phyloP scores from a whole-genome alignment of 1,139 yeast species.

The Yamadazyma taylorii region DNA sequence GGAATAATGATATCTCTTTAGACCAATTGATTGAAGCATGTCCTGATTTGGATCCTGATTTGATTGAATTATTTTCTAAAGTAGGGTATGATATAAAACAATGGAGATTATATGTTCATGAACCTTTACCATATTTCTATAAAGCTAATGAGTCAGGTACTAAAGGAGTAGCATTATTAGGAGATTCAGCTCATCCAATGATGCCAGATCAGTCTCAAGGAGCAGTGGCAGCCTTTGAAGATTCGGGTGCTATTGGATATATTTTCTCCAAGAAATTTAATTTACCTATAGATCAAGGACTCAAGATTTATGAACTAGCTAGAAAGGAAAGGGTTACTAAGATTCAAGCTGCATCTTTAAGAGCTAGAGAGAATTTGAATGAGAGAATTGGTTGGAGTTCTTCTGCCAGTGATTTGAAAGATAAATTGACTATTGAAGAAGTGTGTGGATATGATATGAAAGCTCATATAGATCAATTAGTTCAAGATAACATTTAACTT shows the following conservation, averaged over 20 bases:
- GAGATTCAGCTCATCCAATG: constrained; percentile 43
- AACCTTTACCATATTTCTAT: constrained; percentile 25
- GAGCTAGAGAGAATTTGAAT: constrained; percentile 29
- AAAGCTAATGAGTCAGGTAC: constrained; percentile 19
- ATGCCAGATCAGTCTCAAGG: constrained; percentile 43
- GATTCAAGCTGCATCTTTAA: constrained; percentile 27
- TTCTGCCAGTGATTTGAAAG: constrained; percentile 15
- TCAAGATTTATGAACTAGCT: constrained; percentile 22
- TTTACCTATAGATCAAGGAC: constrained; percentile 19
- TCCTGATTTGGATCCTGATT: constrained; percentile 21
- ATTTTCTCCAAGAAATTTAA: constrained; percentile 18
- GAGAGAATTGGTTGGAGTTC: constrained; percentile 31
- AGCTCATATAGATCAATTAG: constrained; percentile 17
- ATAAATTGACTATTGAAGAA: constrained; percentile 28
- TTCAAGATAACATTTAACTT: neutral
- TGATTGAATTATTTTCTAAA: constrained; percentile 21
- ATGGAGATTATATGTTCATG: constrained; percentile 30
- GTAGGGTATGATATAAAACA: constrained; percentile 30
- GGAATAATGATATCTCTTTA: constrained; percentile 24
- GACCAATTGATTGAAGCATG: constrained; percentile 19
- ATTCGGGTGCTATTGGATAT: constrained; percentile 23
- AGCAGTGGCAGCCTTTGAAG: constrained; percentile 41
- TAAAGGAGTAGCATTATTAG: constrained; percentile 26
- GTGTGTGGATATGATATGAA: constrained; percentile 31
- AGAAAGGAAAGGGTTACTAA: constrained; percentile 27